These are phyloP conservation scores for Verticillium dahliae DNA, from an alignment of 2,329 filamentous ascomycete genomes.

Conservation along the genomic window DNA sequence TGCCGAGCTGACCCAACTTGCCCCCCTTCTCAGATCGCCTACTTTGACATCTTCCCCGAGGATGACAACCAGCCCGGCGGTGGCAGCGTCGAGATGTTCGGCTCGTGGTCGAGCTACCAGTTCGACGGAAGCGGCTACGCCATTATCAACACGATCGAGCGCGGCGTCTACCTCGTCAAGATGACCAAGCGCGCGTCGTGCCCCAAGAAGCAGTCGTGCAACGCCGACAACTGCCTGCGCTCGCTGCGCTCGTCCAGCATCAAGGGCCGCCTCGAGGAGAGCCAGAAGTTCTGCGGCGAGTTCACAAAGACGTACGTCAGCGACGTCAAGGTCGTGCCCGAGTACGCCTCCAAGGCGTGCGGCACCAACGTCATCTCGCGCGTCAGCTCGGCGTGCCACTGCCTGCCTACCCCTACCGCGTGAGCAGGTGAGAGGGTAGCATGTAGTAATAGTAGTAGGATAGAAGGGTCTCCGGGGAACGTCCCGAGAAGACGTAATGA, in stretches of 20 bases:
- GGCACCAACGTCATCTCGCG: slow-evolving; percentile 8
- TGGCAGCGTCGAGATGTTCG: slow-evolving; percentile 6
- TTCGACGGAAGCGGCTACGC: slow-evolving; percentile 6
- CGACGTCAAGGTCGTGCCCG: slow-evolving; percentile 3
- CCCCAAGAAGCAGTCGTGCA: slow-evolving; percentile 5
- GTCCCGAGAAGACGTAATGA: neutral
- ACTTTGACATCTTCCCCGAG: slow-evolving; percentile 12
- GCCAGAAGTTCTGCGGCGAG: slow-evolving; percentile 6
- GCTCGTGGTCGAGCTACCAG: slow-evolving; percentile 7
- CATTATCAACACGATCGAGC: slow-evolving; percentile 11
- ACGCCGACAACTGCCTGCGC: slow-evolving; percentile 11
- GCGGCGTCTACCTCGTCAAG: slow-evolving; percentile 9
- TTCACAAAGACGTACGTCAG: slow-evolving; percentile 1
- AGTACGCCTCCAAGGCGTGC: slow-evolving; percentile 4
- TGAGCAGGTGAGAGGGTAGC: neutral
- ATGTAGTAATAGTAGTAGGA: neutral
- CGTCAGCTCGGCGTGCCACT: slow-evolving; percentile 9
- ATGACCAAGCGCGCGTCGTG: slow-evolving; percentile 7
- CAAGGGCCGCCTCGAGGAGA: slow-evolving; percentile 8
- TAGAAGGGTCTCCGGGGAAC: neutral
- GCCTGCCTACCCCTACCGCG: slow-evolving; percentile 6
- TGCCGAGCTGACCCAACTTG: neutral
- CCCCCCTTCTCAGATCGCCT: slow-evolving; percentile 4
- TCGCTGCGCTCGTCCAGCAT: slow-evolving; percentile 5
- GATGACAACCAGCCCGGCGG: slow-evolving; percentile 10